Base-by-base conservation (phyloP, 768 basidiomycete genomes). In the Leucosporidium creatinivorum region DNA sequence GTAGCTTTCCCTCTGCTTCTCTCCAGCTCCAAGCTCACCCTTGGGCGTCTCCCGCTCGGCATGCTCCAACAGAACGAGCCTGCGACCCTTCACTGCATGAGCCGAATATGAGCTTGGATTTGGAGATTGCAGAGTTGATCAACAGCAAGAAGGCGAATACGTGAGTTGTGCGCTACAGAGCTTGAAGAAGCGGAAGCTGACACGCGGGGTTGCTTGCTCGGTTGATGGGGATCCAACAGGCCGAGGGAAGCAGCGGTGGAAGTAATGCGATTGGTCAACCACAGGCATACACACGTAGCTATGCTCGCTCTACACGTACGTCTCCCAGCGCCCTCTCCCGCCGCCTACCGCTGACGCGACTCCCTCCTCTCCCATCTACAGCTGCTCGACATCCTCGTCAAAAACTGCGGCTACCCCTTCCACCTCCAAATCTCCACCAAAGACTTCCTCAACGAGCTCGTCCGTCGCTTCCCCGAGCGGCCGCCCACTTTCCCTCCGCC, bases 391-490 rank as follows among this genome's bases (percentile, higher is more conserved):
- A 92, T 89, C 19, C 86, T 99, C 59, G 88, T 97, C 55, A 89
- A 93, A 77, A 87, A 89, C 50, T 98, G 94, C 77, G 96, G 96
- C 78, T 99, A 99, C 79, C 87, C 94, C 0, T 89, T 99, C 66
- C 96, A 98, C 77, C 86, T 99, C 28, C 96, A 99, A 78, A 89
- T 98, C 74, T 83, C 89, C 23, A 98, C 94, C 51, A 98, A 99
- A 76, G 96, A 98, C 76, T 99, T 97, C 77, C 82, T 98, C 23
- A 99, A 99, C 79, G 96, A 98, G 77, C 87, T 99, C 77, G 96
- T 99, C 30, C 87, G 94, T 58, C 86, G 93, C 73, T 98, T 99
- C 78, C 96, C 96, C 9, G 96, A 99, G 79, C 86, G 94, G 55
- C 96, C 96, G 4, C 94, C 96, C 0, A 89, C 91, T 1, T 92